Evolutionary conservation across 179 eudicot species (phyloP).

Genomic region (Camellia oleifera): DNA sequence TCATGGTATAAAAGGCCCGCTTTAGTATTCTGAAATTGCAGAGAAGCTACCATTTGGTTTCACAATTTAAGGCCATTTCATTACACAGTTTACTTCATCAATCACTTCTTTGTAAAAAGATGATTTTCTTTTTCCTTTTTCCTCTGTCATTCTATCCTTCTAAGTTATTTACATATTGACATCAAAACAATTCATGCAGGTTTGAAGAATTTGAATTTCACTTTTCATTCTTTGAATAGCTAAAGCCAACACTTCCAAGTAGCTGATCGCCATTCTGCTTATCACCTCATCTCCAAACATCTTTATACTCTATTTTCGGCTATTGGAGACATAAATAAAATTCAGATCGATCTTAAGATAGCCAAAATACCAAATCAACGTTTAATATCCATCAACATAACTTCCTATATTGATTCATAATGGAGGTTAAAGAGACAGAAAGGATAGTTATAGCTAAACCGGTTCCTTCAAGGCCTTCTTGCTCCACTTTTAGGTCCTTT

Average conservation of each 20-base stretch:
- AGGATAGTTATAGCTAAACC: constrained; percentile 68
- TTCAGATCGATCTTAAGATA: neutral
- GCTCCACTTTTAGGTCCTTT: constrained; percentile 53
- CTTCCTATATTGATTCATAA: constrained; percentile 9
- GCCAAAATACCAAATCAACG: neutral
- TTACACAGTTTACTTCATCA: too few species aligned
- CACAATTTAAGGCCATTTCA: too few species aligned
- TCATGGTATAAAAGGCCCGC: neutral
- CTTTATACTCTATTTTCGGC: neutral
- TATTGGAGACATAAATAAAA: neutral
- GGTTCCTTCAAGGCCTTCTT: constrained; percentile 75
- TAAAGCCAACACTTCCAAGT: constrained; percentile 9
- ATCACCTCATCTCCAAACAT: neutral
- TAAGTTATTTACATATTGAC: neutral
- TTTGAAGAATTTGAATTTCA: neutral
- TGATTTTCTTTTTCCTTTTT: neutral
- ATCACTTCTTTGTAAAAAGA: neutral
- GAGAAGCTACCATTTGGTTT: too few species aligned
- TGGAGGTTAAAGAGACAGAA: constrained; percentile 63
- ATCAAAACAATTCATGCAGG: neutral
- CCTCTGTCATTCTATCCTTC: neutral
- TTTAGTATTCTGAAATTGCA: neutral
- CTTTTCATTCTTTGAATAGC: constrained; percentile 6
- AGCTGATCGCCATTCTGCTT: constrained; percentile 3
- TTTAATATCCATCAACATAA: neutral